A percentile compares a stretch with the other conserved stretches of the same genome.
phyloP scores from a whole-genome alignment of 768 basidiomycete species.

The Rhizopogon roseolus region DNA sequence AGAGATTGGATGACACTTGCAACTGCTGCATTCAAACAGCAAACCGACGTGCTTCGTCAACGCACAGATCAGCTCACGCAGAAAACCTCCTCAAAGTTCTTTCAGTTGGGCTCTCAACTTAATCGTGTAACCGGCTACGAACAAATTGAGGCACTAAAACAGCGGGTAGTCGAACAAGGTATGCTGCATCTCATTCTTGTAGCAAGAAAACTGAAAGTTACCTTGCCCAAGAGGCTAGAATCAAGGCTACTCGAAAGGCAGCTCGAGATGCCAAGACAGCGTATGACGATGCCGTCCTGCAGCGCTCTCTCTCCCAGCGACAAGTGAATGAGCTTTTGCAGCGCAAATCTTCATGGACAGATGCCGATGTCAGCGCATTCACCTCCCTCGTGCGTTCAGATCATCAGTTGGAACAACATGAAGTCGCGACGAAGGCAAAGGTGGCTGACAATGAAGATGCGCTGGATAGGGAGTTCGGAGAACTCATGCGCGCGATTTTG shows the following conservation, averaged over 20 bases:
- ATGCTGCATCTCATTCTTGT: slow-evolving; percentile 19
- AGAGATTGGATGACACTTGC: slow-evolving; percentile 43
- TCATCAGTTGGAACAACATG: slow-evolving; percentile 80
- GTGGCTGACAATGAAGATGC: slow-evolving; percentile 69
- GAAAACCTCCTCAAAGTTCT: slow-evolving; percentile 54
- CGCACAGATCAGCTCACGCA: slow-evolving; percentile 56
- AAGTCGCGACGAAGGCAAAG: slow-evolving; percentile 60
- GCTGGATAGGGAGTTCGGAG: slow-evolving; percentile 84
- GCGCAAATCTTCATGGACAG: slow-evolving; percentile 93
- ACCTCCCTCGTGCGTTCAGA: slow-evolving; percentile 88
- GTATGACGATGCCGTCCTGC: slow-evolving; percentile 74
- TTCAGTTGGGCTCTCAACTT: slow-evolving; percentile 70
- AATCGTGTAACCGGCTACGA: slow-evolving; percentile 92
- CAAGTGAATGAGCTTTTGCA: slow-evolving; percentile 93
- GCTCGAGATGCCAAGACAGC: slow-evolving; percentile 69
- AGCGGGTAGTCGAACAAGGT: slow-evolving; percentile 80
- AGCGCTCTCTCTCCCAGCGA: slow-evolving; percentile 84
- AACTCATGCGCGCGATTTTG: slow-evolving; percentile 84
- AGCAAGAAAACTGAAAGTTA: slow-evolving; percentile 7
- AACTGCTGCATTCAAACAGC: slow-evolving; percentile 25
- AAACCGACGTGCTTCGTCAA: slow-evolving; percentile 28
- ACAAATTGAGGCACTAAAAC: slow-evolving; percentile 79
- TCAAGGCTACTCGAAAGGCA: slow-evolving; percentile 59
- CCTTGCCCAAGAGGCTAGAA: slow-evolving; percentile 57
- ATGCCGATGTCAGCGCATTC: slow-evolving; percentile 80